Percentiles rank a stretch among this genome's conserved stretches.
phyloP scores from a whole-genome alignment of 805 yeast species.

The Metschnikowia bowlesiae region DNA sequence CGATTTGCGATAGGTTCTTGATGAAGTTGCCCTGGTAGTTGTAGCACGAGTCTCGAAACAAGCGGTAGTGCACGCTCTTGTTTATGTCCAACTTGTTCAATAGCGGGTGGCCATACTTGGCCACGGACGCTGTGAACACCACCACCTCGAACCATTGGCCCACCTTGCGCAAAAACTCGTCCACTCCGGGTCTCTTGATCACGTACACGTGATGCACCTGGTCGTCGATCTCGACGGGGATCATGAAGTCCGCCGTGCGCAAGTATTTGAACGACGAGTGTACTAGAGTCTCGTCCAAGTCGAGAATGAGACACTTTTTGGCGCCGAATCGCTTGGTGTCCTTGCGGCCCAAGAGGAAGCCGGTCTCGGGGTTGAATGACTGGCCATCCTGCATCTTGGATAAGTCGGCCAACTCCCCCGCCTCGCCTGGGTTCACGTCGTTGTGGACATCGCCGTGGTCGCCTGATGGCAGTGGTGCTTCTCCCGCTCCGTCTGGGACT shows the following conservation, averaged over 20 bases:
- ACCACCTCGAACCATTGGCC: constrained; percentile 91
- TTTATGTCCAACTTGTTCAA: constrained; percentile 81
- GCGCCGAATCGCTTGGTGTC: constrained; percentile 43
- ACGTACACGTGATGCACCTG: constrained; percentile 93
- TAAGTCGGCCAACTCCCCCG: constrained; percentile 36
- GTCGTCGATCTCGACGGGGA: constrained; percentile 94
- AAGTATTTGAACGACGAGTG: constrained; percentile 92
- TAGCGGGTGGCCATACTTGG: constrained; percentile 94
- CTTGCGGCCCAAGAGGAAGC: constrained; percentile 60
- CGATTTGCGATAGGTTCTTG: constrained; percentile 89
- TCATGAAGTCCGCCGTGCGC: constrained; percentile 91
- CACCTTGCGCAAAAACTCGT: constrained; percentile 78
- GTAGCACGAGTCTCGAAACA: constrained; percentile 91
- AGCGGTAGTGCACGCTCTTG: constrained; percentile 77
- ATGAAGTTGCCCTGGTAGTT: constrained; percentile 93
- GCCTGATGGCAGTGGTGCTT: not conserved
- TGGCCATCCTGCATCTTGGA: constrained; percentile 69
- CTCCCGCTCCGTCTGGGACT: not conserved
- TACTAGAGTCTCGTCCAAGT: constrained; percentile 92
- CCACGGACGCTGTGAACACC: constrained; percentile 93
- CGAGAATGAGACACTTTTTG: constrained; percentile 84
- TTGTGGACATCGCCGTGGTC: not conserved
- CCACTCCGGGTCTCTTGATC: constrained; percentile 96
- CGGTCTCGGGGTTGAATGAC: constrained; percentile 56
- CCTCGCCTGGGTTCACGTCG: not conserved